phyloP scores from a whole-genome alignment of 179 eudicot genomes.

The Silene coronaria region DNA sequence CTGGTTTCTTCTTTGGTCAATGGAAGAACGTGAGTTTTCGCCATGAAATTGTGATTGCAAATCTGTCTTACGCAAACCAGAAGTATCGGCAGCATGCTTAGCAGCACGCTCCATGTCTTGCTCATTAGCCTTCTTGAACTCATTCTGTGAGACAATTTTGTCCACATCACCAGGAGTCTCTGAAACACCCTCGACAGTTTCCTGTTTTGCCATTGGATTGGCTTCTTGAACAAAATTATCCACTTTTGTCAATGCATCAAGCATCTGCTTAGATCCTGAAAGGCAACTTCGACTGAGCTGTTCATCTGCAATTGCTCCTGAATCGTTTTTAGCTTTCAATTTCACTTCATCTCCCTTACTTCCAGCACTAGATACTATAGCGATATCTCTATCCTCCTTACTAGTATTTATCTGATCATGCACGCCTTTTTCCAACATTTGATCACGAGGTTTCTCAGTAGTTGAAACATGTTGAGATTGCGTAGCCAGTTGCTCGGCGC shows the following conservation, averaged over 20 bases:
- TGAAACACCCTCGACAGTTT: constrained; percentile 24
- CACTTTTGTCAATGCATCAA: constrained; percentile 29
- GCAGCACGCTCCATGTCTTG: constrained; percentile 22
- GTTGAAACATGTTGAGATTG: constrained; percentile 31
- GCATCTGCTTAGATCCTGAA: constrained; percentile 23
- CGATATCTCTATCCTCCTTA: constrained; percentile 33
- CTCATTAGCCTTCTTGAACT: constrained; percentile 23
- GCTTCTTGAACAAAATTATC: constrained; percentile 32
- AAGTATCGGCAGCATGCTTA: constrained; percentile 23
- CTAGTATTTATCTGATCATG: constrained; percentile 21
- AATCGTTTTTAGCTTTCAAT: constrained; percentile 29
- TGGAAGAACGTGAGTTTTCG: constrained; percentile 24
- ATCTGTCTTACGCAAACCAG: constrained; percentile 28
- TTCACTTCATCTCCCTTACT: constrained; percentile 25
- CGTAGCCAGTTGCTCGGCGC: constrained; percentile 33
- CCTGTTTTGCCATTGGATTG: constrained; percentile 34
- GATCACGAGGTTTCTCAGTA: constrained; percentile 34
- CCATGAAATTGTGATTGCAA: constrained; percentile 28
- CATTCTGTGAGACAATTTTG: constrained; percentile 23
- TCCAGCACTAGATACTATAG: constrained; percentile 27
- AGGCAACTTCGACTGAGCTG: constrained; percentile 21
- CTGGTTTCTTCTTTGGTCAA: constrained; percentile 31
- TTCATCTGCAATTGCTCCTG: constrained; percentile 25
- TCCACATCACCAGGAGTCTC: constrained; percentile 31
- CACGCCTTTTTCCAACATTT: constrained; percentile 19